Evolutionary conservation across 1,284 basidiomycete species (phyloP).

Genomic region (Ganoderma boninense): DNA sequence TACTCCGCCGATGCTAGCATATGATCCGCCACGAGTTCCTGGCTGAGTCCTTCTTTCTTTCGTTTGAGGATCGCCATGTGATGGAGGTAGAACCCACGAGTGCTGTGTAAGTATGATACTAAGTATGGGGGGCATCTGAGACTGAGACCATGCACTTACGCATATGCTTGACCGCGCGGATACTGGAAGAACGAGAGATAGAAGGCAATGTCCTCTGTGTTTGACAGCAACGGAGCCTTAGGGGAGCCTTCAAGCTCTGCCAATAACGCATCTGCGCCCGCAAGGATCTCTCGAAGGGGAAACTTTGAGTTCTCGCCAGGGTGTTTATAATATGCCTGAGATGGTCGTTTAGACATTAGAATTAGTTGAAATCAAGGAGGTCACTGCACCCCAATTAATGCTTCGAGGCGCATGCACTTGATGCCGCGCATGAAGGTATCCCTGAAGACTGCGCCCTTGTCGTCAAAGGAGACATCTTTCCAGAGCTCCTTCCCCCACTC

Average conservation of each 20-base stretch:
- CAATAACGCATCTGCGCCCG: conserved; percentile 40
- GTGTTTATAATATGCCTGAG: conserved; percentile 25
- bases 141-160: conserved; percentile 39
- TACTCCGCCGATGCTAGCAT: conserved; percentile 38
- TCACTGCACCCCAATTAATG: conserved; percentile 42
- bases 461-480: conserved; percentile 41
- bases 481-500: conserved; percentile 49
- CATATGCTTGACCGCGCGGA: conserved; percentile 45
- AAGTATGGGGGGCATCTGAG: not conserved
- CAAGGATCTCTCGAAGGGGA: conserved; percentile 37
- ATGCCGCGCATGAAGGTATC: conserved; percentile 44
- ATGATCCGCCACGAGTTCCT: conserved; percentile 8
- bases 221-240: not conserved
- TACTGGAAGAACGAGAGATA: conserved; percentile 46
- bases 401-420: conserved; percentile 41
- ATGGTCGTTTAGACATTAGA: not conserved
- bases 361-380: not conserved
- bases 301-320: conserved; percentile 32
- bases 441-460: conserved; percentile 45
- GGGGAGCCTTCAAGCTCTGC: conserved; percentile 36
- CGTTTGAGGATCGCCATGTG: conserved; percentile 17
- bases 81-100: conserved; percentile 46
- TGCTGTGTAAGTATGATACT: conserved; percentile 29
- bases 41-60: not conserved
- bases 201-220: conserved; percentile 36